Percentiles rank a stretch among this genome's conserved stretches.
These are phyloP conservation scores for Yarrowia bubula DNA, from an alignment of 805 yeast species.

Conservation along the genomic window DNA sequence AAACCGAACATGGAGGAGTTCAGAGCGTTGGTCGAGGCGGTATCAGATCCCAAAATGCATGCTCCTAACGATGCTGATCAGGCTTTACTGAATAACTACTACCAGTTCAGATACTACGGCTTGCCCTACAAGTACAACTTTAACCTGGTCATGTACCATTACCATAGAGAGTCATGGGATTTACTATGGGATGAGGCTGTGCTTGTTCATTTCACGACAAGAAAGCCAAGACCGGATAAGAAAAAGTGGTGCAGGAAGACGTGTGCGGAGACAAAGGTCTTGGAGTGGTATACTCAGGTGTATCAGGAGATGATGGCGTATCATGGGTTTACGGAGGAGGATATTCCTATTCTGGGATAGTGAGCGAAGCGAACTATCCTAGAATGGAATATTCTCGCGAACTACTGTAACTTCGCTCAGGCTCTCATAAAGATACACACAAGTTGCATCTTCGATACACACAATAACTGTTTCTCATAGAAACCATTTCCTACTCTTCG, in stretches of 20 bases:
- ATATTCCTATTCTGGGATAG: constrained; percentile 32
- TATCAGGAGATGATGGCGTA: constrained; percentile 34
- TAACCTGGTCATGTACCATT: constrained; percentile 34
- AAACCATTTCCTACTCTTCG: too few relatives aligned
- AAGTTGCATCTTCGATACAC: too few relatives aligned
- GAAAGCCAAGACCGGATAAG: constrained; percentile 30
- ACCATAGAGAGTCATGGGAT: constrained; percentile 32
- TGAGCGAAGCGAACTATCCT: constrained; percentile 1
- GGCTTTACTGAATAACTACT: constrained; percentile 34
- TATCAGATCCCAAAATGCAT: constrained; percentile 35
- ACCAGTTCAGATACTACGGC: constrained; percentile 30
- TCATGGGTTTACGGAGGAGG: constrained; percentile 30
- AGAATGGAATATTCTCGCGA: too few relatives aligned
- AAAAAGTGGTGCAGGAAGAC: neutral
- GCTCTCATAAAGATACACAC: too few relatives aligned
- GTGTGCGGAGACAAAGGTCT: constrained; percentile 16
- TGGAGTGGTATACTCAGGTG: constrained; percentile 32
- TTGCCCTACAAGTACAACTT: constrained; percentile 35
- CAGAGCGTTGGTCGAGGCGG: constrained; percentile 32
- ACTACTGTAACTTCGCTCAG: too few relatives aligned
- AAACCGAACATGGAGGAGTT: constrained; percentile 35
- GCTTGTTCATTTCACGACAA: constrained; percentile 33
- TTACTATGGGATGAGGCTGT: constrained; percentile 34
- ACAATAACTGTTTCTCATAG: too few relatives aligned
- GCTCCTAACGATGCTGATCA: constrained; percentile 36